A percentile compares a stretch with the other conserved stretches of the same genome.
These are phyloP conservation scores for Coelastrella sp. DNA, from an alignment of 139 green algal genomes.

Conservation along the genomic window DNA sequence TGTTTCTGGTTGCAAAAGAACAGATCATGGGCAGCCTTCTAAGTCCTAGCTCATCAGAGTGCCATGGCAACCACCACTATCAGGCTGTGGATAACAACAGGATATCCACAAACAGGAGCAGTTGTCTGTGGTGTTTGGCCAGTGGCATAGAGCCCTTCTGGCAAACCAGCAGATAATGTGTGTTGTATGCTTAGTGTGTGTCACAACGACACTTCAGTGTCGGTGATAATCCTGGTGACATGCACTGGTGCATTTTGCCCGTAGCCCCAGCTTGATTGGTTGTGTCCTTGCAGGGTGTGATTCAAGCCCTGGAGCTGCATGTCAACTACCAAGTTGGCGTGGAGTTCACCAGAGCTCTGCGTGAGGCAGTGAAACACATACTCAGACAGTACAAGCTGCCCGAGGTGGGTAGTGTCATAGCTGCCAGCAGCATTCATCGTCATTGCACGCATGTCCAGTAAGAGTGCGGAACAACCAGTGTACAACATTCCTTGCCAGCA, in stretches of 20 bases:
- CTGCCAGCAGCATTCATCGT: not conserved
- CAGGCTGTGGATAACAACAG: too few species aligned
- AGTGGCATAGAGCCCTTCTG: too few species aligned
- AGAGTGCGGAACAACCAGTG: not conserved
- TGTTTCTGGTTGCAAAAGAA: not conserved
- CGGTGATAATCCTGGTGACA: not conserved
- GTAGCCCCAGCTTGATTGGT: not conserved
- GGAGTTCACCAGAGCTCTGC: conserved; percentile 43
- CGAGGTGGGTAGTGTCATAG: not conserved
- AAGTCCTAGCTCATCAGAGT: too few species aligned
- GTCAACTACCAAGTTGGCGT: conserved; percentile 27
- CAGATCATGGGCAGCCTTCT: too few species aligned
- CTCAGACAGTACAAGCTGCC: conserved; percentile 25
- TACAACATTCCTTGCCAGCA: not conserved
- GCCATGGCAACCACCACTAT: too few species aligned
- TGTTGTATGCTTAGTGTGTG: too few species aligned
- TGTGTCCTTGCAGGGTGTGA: conserved; percentile 33
- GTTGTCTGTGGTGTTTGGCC: too few species aligned
- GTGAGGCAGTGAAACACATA: conserved; percentile 38
- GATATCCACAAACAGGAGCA: too few species aligned
- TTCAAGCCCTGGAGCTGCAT: conserved; percentile 36
- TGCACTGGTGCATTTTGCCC: not conserved
- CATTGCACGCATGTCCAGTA: not conserved
- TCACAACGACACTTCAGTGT: not conserved
- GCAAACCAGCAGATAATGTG: too few species aligned